Evolutionary conservation across 495 filamentous ascomycete species (phyloP), one percentile per base, ranked within the genome.

Genomic region (Penicillium subrubescens): DNA sequence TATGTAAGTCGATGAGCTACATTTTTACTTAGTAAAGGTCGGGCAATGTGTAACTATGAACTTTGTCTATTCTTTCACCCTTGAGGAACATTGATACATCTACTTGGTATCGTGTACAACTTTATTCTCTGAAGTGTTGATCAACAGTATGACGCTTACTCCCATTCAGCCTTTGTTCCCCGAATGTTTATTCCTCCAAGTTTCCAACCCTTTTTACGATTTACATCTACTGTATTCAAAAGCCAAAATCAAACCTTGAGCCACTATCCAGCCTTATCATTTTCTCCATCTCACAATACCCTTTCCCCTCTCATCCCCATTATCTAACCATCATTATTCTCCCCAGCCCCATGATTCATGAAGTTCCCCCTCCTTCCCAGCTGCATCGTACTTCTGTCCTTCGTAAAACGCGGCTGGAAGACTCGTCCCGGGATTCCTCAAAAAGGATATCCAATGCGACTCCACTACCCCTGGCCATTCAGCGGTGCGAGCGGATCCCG

Each of bases 371-470:
- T 31, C 48, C 48, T 52, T 31, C 48, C 5, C 31, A 43, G 31
- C 59, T 64, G 61, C 58, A 65, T 48, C 8, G 66, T 68, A 68
- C 66, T 65, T 68, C 50, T 60, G 66, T 56, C 48, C 48, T 34
- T 21, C 31, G 25, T 25, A 52, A 48, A 35, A 39, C n/a, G 19
- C 8, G 31, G n/a, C 14, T 43, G 34, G 57, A 63, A 63, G 14
- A 21, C 23, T 48, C 55, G 27, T 60, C 31, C 34, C 14, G 12
- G 4, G 51, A 31, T 15, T 23, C 29, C 29, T 14, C 3, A 44
- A 34, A 60, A 10, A 19, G 52, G 43, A 44, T 41, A 25, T 19
- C 25, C 46, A 46, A 35, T 29, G 37, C 37, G 59, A 62, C 64
- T 50, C 37, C 59, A 50, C 64, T 57, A 10, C 19, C 21, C 48